phyloP scores from a whole-genome alignment of 2,329 filamentous ascomycete species.

The Colletotrichum godetiae region DNA sequence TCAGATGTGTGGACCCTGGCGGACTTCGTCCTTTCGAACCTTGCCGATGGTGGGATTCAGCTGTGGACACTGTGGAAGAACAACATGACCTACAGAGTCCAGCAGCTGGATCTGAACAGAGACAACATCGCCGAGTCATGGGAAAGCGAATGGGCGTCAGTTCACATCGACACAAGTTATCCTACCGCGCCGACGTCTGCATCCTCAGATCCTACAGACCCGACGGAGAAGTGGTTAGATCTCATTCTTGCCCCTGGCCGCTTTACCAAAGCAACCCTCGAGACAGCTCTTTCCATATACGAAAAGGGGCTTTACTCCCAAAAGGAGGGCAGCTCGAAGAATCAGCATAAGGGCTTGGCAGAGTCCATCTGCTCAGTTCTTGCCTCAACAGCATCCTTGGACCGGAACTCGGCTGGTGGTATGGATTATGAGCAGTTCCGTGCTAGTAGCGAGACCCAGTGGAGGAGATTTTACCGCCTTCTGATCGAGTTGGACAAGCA shows the following conservation, averaged over 20 bases:
- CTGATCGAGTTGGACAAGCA: conserved; percentile 88
- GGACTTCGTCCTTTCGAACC: conserved; percentile 75
- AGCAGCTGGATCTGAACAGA: conserved; percentile 79
- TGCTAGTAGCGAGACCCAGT: conserved; percentile 81
- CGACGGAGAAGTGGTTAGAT: conserved; percentile 86
- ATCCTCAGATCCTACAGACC: conserved; percentile 73
- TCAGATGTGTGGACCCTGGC: conserved; percentile 84
- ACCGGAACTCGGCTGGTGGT: conserved; percentile 69
- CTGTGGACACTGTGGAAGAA: conserved; percentile 89
- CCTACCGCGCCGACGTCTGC: conserved; percentile 68
- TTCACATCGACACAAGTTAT: conserved; percentile 69
- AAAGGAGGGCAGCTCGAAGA: conserved; percentile 54
- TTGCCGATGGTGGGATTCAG: conserved; percentile 64
- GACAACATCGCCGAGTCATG: conserved; percentile 72
- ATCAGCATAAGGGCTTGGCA: conserved; percentile 67
- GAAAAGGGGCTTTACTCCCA: conserved; percentile 68
- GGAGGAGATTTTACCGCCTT: conserved; percentile 90
- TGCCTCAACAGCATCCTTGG: conserved; percentile 74
- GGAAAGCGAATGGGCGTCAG: conserved; percentile 76
- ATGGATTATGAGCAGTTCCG: conserved; percentile 83
- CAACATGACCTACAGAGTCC: conserved; percentile 81
- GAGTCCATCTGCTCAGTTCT: conserved; percentile 82
- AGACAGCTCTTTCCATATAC: conserved; percentile 86
- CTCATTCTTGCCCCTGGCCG: conserved; percentile 86
- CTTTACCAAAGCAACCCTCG: conserved; percentile 82